Conservation (phyloP, 2,329 filamentous ascomycete species). For the Metarhizium robertsii region DNA sequence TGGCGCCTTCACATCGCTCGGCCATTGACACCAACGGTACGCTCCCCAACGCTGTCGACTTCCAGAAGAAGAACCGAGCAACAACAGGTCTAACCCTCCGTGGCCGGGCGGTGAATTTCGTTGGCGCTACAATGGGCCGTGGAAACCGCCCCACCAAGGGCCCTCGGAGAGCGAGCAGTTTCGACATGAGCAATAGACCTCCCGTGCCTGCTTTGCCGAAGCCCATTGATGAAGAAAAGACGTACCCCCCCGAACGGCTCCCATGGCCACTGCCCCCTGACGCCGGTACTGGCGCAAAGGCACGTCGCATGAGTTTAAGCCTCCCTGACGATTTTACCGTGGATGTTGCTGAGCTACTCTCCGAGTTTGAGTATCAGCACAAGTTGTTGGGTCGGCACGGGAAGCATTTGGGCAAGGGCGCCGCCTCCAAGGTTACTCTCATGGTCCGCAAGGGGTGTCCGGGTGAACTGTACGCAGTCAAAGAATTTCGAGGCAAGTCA, state of each 20-base stretch:
- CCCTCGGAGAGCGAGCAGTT: slow-evolving; percentile 37
- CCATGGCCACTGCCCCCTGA: slow-evolving; percentile 56
- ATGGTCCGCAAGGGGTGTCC: slow-evolving; percentile 63
- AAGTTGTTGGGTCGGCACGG: slow-evolving; percentile 63
- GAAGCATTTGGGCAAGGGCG: slow-evolving; percentile 71
- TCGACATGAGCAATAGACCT: slow-evolving; percentile 29
- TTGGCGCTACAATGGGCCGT: slow-evolving; percentile 18
- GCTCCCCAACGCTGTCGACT: slow-evolving; percentile 34
- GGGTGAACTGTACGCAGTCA: slow-evolving; percentile 69
- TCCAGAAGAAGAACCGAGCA: slow-evolving; percentile 40
- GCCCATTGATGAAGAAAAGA: slow-evolving; percentile 16
- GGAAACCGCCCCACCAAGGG: slow-evolving; percentile 15
- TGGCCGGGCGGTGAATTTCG: slow-evolving; percentile 39
- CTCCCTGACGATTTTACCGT: slow-evolving; percentile 67
- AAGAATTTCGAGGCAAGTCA: slow-evolving; percentile 72
- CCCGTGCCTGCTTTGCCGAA: slow-evolving; percentile 12
- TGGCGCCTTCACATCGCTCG: slow-evolving; percentile 21
- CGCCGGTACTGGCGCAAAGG: slow-evolving; percentile 66
- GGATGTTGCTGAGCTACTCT: slow-evolving; percentile 57
- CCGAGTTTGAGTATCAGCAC: slow-evolving; percentile 62
- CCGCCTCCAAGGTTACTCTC: slow-evolving; percentile 71
- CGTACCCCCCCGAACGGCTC: slow-evolving; percentile 31
- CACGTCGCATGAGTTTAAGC: slow-evolving; percentile 65
- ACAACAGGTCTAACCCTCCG: slow-evolving; percentile 42
- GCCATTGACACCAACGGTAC: slow-evolving; percentile 15